A percentile compares a stretch with the other conserved stretches of the same genome.
phyloP scores from a whole-genome alignment of 305 asterid species.

The Caryopteris hybrid region DNA sequence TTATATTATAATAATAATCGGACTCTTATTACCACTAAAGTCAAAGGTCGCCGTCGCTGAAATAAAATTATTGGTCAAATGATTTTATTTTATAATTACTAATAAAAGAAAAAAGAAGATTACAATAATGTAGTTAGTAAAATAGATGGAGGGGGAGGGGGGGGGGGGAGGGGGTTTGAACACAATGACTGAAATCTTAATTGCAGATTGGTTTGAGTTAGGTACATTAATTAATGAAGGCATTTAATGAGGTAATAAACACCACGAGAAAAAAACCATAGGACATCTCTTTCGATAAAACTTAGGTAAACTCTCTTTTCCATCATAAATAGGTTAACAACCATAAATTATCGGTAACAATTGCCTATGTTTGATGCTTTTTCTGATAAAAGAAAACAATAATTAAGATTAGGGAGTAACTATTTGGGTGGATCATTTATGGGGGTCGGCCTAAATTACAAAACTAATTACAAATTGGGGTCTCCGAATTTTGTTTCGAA shows the following conservation, averaged over 20 bases:
- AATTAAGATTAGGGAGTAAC: too few species aligned
- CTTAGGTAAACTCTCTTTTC: slow-evolving; percentile 40
- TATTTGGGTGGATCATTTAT: too few species aligned
- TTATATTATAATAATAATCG: neutral
- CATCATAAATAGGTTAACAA: slow-evolving; percentile 22
- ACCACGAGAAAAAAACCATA: slow-evolving; percentile 20
- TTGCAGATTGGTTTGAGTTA: slow-evolving; percentile 24
- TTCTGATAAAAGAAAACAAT: neutral
- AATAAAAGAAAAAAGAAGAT: too few species aligned
- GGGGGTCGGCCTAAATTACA: too few species aligned
- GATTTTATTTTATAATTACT: too few species aligned
- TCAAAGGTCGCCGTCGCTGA: neutral
- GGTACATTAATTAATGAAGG: slow-evolving; percentile 27
- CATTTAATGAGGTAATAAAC: slow-evolving; percentile 30
- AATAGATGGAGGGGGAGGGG: too few species aligned
- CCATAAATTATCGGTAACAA: slow-evolving; percentile 1
- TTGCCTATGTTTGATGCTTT: slow-evolving; percentile 8
- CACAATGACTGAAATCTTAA: neutral
- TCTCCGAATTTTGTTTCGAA: too few species aligned
- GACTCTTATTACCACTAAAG: neutral
- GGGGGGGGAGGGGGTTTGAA: too few species aligned
- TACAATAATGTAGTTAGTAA: too few species aligned
- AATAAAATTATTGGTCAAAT: too few species aligned
- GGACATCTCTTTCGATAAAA: slow-evolving; percentile 27
- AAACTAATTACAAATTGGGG: too few species aligned